These are phyloP conservation scores for Coemansia sp. DNA, from an alignment of 192 early-diverging fungal genomes.

Conservation along the genomic window DNA sequence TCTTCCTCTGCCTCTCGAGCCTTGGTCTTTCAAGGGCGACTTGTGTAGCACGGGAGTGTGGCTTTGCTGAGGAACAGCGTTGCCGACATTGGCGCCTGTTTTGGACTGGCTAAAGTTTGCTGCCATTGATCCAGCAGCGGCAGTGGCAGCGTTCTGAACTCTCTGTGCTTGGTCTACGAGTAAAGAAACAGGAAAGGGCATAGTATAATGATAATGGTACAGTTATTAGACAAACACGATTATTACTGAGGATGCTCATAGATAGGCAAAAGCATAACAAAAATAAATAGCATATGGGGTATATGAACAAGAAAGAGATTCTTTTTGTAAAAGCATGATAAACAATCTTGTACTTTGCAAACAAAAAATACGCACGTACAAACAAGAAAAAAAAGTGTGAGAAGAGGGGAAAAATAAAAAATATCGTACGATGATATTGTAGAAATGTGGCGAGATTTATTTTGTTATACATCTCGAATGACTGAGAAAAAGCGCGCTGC, in stretches of 20 bases:
- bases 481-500: background rate
- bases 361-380: too few relatives aligned
- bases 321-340: background rate
- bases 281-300: background rate
- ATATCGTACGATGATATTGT: background rate
- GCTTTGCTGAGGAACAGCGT: background rate
- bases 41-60: background rate
- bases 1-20: slow-evolving; percentile 17
- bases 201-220: slow-evolving; percentile 7
- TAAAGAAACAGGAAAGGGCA: slow-evolving; percentile 35
- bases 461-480: background rate
- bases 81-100: background rate
- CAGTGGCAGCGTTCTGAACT: slow-evolving; percentile 10
- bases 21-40: background rate
- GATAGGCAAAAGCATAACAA: background rate
- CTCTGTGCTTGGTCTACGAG: slow-evolving; percentile 25
- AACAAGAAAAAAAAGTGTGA: background rate
- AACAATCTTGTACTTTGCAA: background rate
- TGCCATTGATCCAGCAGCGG: background rate
- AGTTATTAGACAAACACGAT: background rate
- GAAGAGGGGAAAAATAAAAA: slow-evolving; percentile 4
- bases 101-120: slow-evolving; percentile 10
- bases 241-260: background rate
- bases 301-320: background rate
- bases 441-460: background rate